Percentiles rank a stretch among this genome's conserved stretches.
Conservation (phyloP, 2,329 filamentous ascomycete species). For the Arthrinium phaeospermum region DNA sequence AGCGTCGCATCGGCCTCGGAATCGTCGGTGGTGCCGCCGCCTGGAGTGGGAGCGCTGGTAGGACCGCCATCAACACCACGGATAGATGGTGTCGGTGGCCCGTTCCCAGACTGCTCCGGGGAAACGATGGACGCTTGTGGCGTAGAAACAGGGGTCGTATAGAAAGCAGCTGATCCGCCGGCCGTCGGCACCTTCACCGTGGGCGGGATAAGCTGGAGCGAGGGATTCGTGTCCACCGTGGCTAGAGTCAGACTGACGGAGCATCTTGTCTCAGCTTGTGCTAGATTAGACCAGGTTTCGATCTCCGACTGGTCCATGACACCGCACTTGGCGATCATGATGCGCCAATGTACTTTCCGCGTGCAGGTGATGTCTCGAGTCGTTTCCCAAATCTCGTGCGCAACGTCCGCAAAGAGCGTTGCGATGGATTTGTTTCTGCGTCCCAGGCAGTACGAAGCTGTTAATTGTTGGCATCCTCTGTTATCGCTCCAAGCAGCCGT, state of each 20-base stretch:
- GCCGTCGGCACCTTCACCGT: constrained; percentile 53
- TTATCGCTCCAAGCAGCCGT: constrained; percentile 83
- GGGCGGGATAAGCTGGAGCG: constrained; percentile 66
- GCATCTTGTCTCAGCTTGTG: constrained; percentile 56
- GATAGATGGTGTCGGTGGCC: constrained; percentile 54
- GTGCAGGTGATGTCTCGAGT: constrained; percentile 75
- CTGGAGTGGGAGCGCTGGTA: constrained; percentile 52
- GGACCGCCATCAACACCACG: constrained; percentile 32
- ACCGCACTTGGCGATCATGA: constrained; percentile 76
- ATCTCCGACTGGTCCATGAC: constrained; percentile 71
- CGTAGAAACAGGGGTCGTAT: constrained; percentile 71
- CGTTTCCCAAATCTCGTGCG: constrained; percentile 77
- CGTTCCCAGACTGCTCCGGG: constrained; percentile 61
- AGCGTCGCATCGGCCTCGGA: constrained; percentile 71
- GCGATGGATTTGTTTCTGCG: constrained; percentile 59
- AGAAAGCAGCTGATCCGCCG: constrained; percentile 51
- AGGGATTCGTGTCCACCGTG: constrained; percentile 69
- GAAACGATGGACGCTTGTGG: constrained; percentile 65
- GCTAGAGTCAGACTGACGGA: constrained; percentile 63
- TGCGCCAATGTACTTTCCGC: constrained; percentile 76
- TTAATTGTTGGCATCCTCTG: constrained; percentile 74
- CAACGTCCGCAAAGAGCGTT: constrained; percentile 65
- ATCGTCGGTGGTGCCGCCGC: constrained; percentile 41
- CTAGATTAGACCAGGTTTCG: constrained; percentile 61
- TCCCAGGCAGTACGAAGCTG: constrained; percentile 73